Conservation (phyloP, 257 asterid species). For the Lycium barbarum region DNA sequence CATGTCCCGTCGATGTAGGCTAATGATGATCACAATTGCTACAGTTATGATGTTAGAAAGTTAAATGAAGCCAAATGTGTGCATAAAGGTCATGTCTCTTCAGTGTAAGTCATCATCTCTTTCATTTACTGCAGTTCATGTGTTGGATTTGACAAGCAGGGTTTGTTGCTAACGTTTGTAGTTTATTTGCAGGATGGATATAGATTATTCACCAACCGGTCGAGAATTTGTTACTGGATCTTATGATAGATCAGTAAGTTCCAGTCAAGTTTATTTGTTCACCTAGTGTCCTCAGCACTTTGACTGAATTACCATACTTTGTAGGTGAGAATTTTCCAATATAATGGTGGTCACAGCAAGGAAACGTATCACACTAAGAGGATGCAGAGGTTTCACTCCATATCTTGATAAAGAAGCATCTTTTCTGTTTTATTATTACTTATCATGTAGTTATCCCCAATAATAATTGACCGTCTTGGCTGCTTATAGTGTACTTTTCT, state of each 20-base stretch:
- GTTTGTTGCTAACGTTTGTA: conserved; percentile 5
- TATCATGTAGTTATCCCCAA: neutral
- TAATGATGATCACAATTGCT: conserved; percentile 92
- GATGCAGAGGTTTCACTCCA: conserved; percentile 82
- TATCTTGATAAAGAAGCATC: conserved; percentile 8
- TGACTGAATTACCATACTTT: conserved; percentile 31
- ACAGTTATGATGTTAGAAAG: conserved; percentile 88
- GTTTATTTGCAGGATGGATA: conserved; percentile 77
- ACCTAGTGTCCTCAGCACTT: conserved; percentile 4
- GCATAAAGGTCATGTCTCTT: conserved; percentile 92
- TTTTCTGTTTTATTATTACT: conserved; percentile 16
- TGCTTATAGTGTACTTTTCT: conserved; percentile 26
- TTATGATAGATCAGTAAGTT: conserved; percentile 93
- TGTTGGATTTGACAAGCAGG: conserved; percentile 12
- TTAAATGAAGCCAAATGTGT: conserved; percentile 84
- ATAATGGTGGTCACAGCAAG: conserved; percentile 96
- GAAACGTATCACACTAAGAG: conserved; percentile 95
- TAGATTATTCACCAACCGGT: conserved; percentile 96
- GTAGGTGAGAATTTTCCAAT: conserved; percentile 90
- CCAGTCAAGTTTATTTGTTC: conserved; percentile 26
- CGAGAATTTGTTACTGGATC: conserved; percentile 99
- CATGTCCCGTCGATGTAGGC: conserved; percentile 56
- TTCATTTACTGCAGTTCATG: conserved; percentile 28
- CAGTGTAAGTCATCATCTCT: conserved; percentile 66
- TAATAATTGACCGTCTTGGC: neutral